A percentile compares a stretch with the other conserved stretches of the same genome.
These are phyloP conservation scores for Sarocladium oryzae DNA, from an alignment of 2,329 filamentous ascomycete species.

Conservation along the genomic window DNA sequence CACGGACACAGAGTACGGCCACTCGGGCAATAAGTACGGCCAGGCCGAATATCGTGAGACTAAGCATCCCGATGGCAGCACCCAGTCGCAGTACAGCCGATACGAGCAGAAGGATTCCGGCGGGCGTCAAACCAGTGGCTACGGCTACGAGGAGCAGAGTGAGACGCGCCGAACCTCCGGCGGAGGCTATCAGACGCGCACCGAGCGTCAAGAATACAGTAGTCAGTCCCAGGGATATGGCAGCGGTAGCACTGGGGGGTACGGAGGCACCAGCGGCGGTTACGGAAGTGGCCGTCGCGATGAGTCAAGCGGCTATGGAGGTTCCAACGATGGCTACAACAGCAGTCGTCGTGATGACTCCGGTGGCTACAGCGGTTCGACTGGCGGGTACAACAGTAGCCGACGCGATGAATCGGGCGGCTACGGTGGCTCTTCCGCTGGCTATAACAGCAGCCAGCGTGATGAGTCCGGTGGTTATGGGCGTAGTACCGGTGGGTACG, in stretches of 20 bases:
- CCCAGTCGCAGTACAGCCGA: constrained; percentile 53
- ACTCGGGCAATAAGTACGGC: constrained; percentile 49
- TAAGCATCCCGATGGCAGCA: constrained; percentile 49
- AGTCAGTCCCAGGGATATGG: constrained; percentile 19
- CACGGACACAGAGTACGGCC: constrained; percentile 55
- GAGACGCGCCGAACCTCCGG: constrained; percentile 35
- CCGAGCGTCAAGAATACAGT: constrained; percentile 44
- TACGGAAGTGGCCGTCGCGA: constrained; percentile 16
- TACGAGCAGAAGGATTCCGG: constrained; percentile 49
- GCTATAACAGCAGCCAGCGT: constrained; percentile 2
- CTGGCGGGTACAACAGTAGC: constrained; percentile 15
- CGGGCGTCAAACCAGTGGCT: constrained; percentile 34
- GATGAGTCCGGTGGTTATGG: constrained; percentile 5
- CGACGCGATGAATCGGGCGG: constrained; percentile 14
- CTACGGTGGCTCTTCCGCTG: constrained; percentile 11
- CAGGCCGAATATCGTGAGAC: constrained; percentile 56
- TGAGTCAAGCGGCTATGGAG: constrained; percentile 12
- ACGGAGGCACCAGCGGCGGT: constrained; percentile 14
- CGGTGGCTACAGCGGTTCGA: constrained; percentile 16
- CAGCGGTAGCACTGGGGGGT: constrained; percentile 18
- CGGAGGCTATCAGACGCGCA: constrained; percentile 49
- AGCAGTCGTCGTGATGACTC: constrained; percentile 20
- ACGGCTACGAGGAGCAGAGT: constrained; percentile 52
- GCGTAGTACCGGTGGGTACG: constrained; percentile 16
- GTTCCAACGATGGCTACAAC: constrained; percentile 12